phyloP scores from a whole-genome alignment of 2,329 filamentous ascomycete species.

The Aspergillus sp. region DNA sequence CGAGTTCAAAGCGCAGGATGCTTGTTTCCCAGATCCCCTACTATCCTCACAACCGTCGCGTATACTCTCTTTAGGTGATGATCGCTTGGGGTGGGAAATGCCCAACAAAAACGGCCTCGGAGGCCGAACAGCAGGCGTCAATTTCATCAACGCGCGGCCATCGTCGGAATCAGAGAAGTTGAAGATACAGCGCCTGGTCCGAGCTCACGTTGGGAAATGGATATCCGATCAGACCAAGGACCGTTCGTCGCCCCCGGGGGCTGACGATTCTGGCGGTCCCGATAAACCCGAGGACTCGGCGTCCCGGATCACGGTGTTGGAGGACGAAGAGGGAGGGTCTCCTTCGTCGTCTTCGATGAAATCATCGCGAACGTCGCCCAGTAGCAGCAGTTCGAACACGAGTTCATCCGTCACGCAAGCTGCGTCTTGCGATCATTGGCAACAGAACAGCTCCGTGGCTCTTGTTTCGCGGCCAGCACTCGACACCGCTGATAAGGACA shows the following conservation, averaged over 20 bases:
- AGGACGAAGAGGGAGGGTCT: neutral
- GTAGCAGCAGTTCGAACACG: no score
- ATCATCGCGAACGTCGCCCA: no score
- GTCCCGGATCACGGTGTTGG: neutral
- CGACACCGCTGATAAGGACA: no score
- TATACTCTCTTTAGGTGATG: conserved; percentile 1
- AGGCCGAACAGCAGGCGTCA: conserved; percentile 20
- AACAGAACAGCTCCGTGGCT: no score
- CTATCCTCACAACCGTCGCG: neutral
- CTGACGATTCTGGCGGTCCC: neutral
- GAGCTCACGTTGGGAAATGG: conserved; percentile 31
- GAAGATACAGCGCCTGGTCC: conserved; percentile 24
- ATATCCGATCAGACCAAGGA: conserved; percentile 32
- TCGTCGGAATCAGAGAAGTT: conserved; percentile 22
- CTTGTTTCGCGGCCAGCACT: no score
- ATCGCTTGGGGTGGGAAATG: conserved; percentile 12
- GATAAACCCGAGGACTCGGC: neutral
- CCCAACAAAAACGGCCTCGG: conserved; percentile 15
- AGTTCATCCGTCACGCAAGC: no score
- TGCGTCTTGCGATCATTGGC: no score
- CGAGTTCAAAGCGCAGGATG: no score
- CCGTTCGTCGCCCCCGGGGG: neutral
- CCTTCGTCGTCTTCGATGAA: conserved; percentile 2
- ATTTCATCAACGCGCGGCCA: conserved; percentile 31
- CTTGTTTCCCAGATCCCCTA: neutral